phyloP scores from a whole-genome alignment of 2,329 filamentous ascomycete genomes.

The Talaromyces sp. region DNA sequence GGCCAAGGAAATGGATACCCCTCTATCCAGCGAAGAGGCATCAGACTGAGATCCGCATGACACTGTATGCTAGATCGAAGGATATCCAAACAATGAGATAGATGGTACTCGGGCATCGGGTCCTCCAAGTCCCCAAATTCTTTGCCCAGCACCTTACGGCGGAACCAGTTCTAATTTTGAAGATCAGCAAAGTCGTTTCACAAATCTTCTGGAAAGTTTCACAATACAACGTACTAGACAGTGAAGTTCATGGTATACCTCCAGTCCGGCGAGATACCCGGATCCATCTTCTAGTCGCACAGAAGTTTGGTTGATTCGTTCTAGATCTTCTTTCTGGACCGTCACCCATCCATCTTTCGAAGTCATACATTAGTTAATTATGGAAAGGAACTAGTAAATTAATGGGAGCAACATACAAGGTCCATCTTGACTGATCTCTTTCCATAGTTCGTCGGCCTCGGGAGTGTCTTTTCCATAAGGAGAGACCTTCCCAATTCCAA shows the following conservation, averaged over 20 bases:
- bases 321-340: background rate
- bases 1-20: background rate
- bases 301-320: background rate
- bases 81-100: background rate
- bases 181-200: background rate
- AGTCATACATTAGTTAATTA: background rate
- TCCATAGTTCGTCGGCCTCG: background rate
- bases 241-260: background rate
- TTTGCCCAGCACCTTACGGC: background rate
- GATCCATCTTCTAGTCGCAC: background rate
- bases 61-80: background rate
- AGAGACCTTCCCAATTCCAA: background rate
- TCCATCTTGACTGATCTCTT: background rate
- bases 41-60: background rate
- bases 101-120: background rate
- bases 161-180: background rate
- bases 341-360: background rate
- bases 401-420: background rate
- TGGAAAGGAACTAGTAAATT: background rate
- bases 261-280: background rate
- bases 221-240: background rate
- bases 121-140: background rate
- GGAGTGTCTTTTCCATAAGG: background rate
- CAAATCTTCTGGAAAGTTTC: background rate
- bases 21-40: background rate